Evolutionary conservation across 106 monocot species (phyloP).

Genomic region (Allium fistulosum): DNA sequence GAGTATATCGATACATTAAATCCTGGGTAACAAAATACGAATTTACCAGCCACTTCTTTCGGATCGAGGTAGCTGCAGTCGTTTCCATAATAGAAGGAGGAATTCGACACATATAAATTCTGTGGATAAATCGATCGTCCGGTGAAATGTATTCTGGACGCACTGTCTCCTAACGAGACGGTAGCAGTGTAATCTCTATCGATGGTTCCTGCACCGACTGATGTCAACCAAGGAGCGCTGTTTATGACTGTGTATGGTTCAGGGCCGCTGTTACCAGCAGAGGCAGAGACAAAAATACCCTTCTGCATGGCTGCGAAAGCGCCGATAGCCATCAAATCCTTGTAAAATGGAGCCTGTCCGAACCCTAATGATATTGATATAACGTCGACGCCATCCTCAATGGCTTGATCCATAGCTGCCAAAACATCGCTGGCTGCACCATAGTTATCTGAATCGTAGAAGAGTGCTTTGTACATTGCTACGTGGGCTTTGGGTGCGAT

Average conservation of each 20-base stretch:
- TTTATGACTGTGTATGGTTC: constrained; percentile 10
- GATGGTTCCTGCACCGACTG: constrained; percentile 24
- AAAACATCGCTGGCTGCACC: constrained; percentile 18
- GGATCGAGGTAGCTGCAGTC: constrained; percentile 4
- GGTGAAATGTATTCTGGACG: neutral
- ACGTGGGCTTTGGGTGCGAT: constrained; percentile 41
- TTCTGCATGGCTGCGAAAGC: constrained; percentile 38
- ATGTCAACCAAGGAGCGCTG: constrained; percentile 25
- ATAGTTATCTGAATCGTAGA: neutral
- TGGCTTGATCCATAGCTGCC: constrained; percentile 30
- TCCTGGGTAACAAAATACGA: constrained; percentile 16
- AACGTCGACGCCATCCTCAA: constrained; percentile 30
- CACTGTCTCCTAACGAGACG: constrained; percentile 12
- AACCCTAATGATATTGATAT: constrained; percentile 25
- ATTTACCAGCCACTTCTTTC: constrained; percentile 19
- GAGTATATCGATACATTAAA: too few species aligned
- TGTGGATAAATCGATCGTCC: constrained; percentile 15
- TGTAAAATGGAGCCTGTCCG: neutral
- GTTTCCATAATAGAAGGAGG: constrained; percentile 3
- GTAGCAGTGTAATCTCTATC: constrained; percentile 26
- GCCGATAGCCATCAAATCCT: constrained; percentile 21
- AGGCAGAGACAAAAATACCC: constrained; percentile 22
- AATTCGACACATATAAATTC: constrained; percentile 4
- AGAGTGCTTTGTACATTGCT: constrained; percentile 41
- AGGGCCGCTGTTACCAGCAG: constrained; percentile 23